Base-by-base conservation (phyloP, 768 basidiomycete genomes). In the Hygrophoropsis aurantiaca region DNA sequence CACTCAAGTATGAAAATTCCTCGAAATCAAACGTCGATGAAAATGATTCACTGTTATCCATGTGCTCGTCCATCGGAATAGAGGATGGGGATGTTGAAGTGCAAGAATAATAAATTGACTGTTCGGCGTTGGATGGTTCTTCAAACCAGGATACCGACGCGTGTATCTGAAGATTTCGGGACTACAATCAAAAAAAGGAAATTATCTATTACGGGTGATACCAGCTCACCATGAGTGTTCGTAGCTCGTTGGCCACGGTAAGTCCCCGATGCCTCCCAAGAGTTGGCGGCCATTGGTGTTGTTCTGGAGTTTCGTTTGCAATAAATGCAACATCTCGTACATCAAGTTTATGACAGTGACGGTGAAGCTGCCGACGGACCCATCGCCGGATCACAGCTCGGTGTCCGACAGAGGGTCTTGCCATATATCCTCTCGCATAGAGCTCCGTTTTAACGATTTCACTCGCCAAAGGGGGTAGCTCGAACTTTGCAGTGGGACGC, bases 1-100 rank as follows among this genome's bases (percentile, higher is more conserved):
- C 63, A 10, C 62, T 65, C 26, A 62, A 24, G 39, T 65, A 60
- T 23, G 65, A 67, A 58, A 60, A 58, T 53, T 62, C 62, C 50
- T 59, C 51, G 49, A 65, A 34, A 40, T 67, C 62, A 15, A 55
- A 60, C 30, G 52, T 49, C 11, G 47, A 44, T 7, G 26, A 35
- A 40, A 51, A 55, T 23, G 50, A 40, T 7, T 30, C 21, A 51
- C 33, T 11, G 52, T 11, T 6, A 20, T 52, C 32, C 32, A 20
- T 34, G 46, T 24, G n/a, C 16, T 54, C 58, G 36, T 55, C 44
- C 5, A 40, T 42, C 20, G 15, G 27, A 10, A 41, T 10, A 4
- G 26, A 52, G 39, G 44, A 34, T 23, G 42, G 35, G 9, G 23
- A 49, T 21, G 47, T 46, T 1, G 52, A 59, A 5, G 20, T 26